Evolutionary conservation across 2,329 filamentous ascomycete species (phyloP).

Genomic region (Beauveria sp.): DNA sequence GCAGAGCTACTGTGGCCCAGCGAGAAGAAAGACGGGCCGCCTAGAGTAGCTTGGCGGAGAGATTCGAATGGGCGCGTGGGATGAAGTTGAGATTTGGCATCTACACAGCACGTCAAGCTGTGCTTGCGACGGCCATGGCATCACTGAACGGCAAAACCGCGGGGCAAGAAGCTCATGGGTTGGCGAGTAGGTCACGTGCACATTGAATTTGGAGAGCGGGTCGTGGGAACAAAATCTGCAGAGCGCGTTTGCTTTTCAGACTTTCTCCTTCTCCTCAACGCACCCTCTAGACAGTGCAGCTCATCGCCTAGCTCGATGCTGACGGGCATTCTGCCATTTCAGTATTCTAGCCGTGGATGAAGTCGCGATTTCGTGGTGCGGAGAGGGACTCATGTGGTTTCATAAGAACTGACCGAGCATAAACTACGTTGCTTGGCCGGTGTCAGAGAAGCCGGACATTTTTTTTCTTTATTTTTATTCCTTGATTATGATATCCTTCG

Average conservation of each 20-base stretch:
- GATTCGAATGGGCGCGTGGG: neutral
- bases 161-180: neutral
- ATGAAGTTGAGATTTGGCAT: slow-evolving; percentile 10
- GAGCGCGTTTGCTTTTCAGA: slow-evolving; percentile 11
- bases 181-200: slow-evolving; percentile 6
- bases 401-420: slow-evolving; percentile 52
- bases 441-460: slow-evolving; percentile 36
- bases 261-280: slow-evolving; percentile 43
- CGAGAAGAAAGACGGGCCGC: slow-evolving; percentile 14
- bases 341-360: slow-evolving; percentile 53
- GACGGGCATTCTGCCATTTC: slow-evolving; percentile 62
- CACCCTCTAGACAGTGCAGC: slow-evolving; percentile 83
- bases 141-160: slow-evolving; percentile 15
- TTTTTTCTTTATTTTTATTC: slow-evolving; percentile 13
- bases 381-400: slow-evolving; percentile 41
- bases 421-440: slow-evolving; percentile 29
- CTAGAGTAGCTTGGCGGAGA: slow-evolving; percentile 14
- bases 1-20: slow-evolving; percentile 11
- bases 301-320: slow-evolving; percentile 54
- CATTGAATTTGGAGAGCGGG: neutral
- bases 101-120: neutral
- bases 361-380: slow-evolving; percentile 52
- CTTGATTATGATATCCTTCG: neutral
- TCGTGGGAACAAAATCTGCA: slow-evolving; percentile 1
- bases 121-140: slow-evolving; percentile 1